Evolutionary conservation across 306 rosid genomes (phyloP), one percentile per base, ranked within the genome.

Genomic region (Ceratonia siliqua): DNA sequence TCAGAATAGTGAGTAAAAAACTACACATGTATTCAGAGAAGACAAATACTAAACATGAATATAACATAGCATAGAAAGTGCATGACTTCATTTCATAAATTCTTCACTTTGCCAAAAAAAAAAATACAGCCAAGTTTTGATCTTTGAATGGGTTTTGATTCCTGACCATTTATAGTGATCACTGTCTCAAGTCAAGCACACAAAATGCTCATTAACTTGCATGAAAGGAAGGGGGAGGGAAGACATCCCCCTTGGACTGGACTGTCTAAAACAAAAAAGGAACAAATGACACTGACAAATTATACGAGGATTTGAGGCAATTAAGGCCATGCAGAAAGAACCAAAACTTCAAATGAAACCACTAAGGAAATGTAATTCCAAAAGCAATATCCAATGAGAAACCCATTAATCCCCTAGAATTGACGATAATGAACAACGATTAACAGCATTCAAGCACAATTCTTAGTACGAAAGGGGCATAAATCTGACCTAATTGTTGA

Each of bases 401-500:
- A 8, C 4, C 28, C 1, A 28, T 15, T 0, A 72, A 45, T 4
- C 11, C 33, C 5, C 5, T 2, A 63, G 8, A 58, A 11, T 77
- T 9, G 5, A 39, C 3, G 13, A 20, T 6, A 55, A 52, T 6
- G 38, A 28, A 5, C 10, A 32, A 39, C 21, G 6, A 36, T 7
- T n/a, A 24, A 20, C 48, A 1, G 35, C 43, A 54, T 39, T 17
- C 72, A 35, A 21, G 11, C 61, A 48, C 2, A 32, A 25, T 48
- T 42, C 2, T 15, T 21, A 38, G 57, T 1, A 30, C 4, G 41
- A 50, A 56, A 59, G 2, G 41, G 58, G 54, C 45, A 10, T 2
- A 46, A 78, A 72, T 27, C 79, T 10, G 55, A 87, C 96, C 96
- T 62, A 90, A 78, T 36, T 74, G 82, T 38, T 83, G 86, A 72